Evolutionary conservation across 2,329 filamentous ascomycete genomes (phyloP), one percentile per base, ranked within the genome.

Genomic region (Aspergillus caelatus): DNA sequence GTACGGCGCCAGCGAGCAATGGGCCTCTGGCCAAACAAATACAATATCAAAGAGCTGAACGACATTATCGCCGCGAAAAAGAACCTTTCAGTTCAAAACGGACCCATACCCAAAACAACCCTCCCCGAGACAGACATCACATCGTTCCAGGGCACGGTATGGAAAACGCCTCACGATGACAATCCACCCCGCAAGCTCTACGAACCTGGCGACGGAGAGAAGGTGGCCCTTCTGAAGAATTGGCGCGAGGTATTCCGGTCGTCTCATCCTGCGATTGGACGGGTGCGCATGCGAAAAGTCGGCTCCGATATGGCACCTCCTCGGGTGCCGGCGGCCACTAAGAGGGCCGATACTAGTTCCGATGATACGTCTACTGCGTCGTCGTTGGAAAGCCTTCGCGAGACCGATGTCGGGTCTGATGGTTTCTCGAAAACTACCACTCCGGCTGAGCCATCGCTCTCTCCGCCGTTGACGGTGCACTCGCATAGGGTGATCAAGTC

Each of bases 211-310:
- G 69, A 77, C 4, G 78, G 77, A 4, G 76, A 80, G 26, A 77
- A 77, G 58, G 79, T 83, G 0, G 75, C 81, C 2, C 64, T 83
- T 21, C 71, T 83, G 55, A 77, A 79, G 65, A 79, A 83, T 67
- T 83, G 81, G 80, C 74, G 79, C 23, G 78, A 82, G 61, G 67
- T 81, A 3, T 82, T 83, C 65, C 75, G 77, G 46, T 67, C 73
- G 16, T 71, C 74, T 0, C 72, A 78, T 58, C 76, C 75, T 7
- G 69, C 70, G 21, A 70, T 72, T 54, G 72, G 72, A 7, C 62
- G 68, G 0, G 28, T 70, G 57, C 68, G 70, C 32, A 68, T 67
- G 39, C 59, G 64, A 30, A 61, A 70, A 65, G 57, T 30, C 5
- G 30, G 34, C 16, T 53, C 48, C 2, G 67, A 62, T 16, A 67